These are phyloP conservation scores for Ophioceras dolichostomum DNA, from an alignment of 2,329 filamentous ascomycete species.

Conservation along the genomic window DNA sequence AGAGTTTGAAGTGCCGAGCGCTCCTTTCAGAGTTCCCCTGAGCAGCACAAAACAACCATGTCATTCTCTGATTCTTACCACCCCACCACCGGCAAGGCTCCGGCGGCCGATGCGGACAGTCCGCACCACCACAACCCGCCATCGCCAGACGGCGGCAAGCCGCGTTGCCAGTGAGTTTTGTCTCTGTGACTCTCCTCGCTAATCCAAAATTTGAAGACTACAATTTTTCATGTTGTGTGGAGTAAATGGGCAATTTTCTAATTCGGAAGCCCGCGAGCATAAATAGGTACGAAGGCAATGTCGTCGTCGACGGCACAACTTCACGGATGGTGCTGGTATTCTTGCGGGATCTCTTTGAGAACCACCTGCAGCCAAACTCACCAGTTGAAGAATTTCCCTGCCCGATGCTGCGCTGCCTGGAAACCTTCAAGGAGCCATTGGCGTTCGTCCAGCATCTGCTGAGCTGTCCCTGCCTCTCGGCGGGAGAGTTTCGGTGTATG, in stretches of 20 bases:
- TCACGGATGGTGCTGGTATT: constrained; percentile 17
- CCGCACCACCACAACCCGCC: no score
- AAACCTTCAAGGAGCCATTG: constrained; percentile 10
- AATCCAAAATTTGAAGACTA: no score
- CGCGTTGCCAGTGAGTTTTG: background rate
- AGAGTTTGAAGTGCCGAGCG: background rate
- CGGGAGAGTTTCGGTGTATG: constrained; percentile 16
- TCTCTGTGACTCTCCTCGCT: no score
- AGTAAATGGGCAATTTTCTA: no score
- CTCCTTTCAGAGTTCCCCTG: background rate
- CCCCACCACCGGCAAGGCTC: background rate
- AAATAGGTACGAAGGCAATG: constrained; percentile 16
- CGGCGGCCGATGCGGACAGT: background rate
- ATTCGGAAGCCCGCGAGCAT: no score
- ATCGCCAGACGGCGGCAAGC: background rate
- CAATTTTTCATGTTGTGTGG: no score
- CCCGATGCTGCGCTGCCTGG: constrained; percentile 14
- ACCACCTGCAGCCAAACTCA: no score
- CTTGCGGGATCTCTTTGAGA: constrained; percentile 15
- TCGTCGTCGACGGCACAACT: constrained; percentile 12
- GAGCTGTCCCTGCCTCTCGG: constrained; percentile 13
- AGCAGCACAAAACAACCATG: no score
- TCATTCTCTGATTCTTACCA: background rate
- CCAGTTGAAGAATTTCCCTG: constrained; percentile 15
- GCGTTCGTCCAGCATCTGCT: constrained; percentile 15